A percentile compares a stretch with the other conserved stretches of the same genome.
Evolutionary conservation across 2,329 filamentous ascomycete species (phyloP).

Genomic region (Aciculosporium take): DNA sequence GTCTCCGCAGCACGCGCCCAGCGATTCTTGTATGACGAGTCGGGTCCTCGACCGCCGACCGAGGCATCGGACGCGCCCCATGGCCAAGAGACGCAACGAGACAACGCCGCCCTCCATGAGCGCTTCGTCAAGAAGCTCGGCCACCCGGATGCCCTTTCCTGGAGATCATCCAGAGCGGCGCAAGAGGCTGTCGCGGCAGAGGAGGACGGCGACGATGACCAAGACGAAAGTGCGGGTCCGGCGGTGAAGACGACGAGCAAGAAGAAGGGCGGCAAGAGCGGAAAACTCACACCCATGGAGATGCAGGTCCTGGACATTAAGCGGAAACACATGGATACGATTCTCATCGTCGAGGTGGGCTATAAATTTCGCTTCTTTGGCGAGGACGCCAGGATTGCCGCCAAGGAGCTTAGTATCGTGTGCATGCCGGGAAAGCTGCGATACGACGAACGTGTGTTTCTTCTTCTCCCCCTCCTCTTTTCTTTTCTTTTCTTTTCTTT

Average conservation of each 20-base stretch:
- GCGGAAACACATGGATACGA: slow-evolving; percentile 71
- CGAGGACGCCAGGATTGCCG: slow-evolving; percentile 78
- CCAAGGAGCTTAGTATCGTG: slow-evolving; percentile 84
- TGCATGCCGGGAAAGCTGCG: slow-evolving; percentile 92
- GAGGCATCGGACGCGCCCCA: slow-evolving; percentile 28
- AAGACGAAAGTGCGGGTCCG: slow-evolving; percentile 32
- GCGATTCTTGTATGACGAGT: slow-evolving; percentile 35
- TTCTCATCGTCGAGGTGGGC: slow-evolving; percentile 87
- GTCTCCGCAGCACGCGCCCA: slow-evolving; percentile 28
- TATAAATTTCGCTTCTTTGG: slow-evolving; percentile 98
- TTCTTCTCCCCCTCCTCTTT: no score
- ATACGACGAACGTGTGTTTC: slow-evolving; percentile 66
- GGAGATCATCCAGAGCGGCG: no score
- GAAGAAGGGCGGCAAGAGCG: slow-evolving; percentile 57
- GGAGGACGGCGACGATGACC: slow-evolving; percentile 40
- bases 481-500: no score
- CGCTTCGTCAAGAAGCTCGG: slow-evolving; percentile 87
- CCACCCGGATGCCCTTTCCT: slow-evolving; percentile 65
- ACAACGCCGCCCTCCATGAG: slow-evolving; percentile 60
- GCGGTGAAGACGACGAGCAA: slow-evolving; percentile 32
- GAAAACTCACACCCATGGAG: slow-evolving; percentile 89
- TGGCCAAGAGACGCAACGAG: slow-evolving; percentile 36
- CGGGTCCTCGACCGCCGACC: slow-evolving; percentile 25
- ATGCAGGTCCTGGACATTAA: slow-evolving; percentile 91
- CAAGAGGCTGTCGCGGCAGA: no score